Evolutionary conservation across 2,329 filamentous ascomycete genomes (phyloP).

Genomic region (Cercospora janseana): DNA sequence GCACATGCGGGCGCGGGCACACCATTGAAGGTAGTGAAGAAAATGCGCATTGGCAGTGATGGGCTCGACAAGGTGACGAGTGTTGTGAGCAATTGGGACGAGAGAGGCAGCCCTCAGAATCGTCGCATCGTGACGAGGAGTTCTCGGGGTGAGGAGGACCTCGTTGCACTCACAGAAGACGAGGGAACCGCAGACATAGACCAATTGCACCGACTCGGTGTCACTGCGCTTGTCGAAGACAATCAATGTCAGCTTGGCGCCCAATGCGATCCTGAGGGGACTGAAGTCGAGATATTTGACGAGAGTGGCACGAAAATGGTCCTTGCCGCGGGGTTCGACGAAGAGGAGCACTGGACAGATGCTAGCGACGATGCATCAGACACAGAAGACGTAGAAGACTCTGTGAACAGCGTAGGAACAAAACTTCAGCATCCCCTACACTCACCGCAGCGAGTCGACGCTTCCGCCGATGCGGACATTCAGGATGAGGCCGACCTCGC

Average conservation of each 20-base stretch:
- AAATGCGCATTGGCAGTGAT: conserved; percentile 38
- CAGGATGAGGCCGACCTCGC: conserved; percentile 5
- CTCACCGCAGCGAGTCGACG: too few relatives aligned
- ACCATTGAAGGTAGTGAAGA: conserved; percentile 47
- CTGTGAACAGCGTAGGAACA: neutral
- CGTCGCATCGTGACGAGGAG: conserved; percentile 36
- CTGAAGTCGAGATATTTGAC: conserved; percentile 30
- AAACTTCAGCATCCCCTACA: neutral
- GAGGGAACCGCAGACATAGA: conserved; percentile 12
- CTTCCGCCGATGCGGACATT: too few relatives aligned
- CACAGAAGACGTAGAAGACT: neutral
- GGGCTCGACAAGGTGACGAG: conserved; percentile 16
- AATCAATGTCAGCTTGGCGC: neutral
- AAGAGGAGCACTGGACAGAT: conserved; percentile 31
- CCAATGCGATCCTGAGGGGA: conserved; percentile 22
- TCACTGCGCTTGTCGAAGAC: conserved; percentile 5
- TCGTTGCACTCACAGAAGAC: conserved; percentile 29
- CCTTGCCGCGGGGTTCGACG: conserved; percentile 16
- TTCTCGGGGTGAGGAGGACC: conserved; percentile 18
- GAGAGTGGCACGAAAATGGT: conserved; percentile 28
- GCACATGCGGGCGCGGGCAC: conserved; percentile 26
- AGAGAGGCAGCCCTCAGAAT: conserved; percentile 28
- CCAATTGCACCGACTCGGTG: too few relatives aligned
- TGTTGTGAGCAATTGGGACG: conserved; percentile 32
- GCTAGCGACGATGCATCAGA: conserved; percentile 15